Conservation (phyloP, 768 basidiomycete species). For the Rhodotorula toruloides region DNA sequence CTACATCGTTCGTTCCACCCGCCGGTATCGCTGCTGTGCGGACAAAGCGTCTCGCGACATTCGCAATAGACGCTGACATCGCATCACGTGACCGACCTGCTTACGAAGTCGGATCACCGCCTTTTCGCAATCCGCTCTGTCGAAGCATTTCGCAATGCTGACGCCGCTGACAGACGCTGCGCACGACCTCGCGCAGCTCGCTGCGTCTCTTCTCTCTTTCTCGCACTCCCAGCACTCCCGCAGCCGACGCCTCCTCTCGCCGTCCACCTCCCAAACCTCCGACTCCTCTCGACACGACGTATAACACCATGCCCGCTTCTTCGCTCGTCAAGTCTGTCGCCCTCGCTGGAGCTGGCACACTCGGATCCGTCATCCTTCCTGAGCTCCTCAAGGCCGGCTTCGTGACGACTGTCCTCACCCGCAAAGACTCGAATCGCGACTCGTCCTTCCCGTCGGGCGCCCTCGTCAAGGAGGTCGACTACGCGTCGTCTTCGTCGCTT, state of each 20-base stretch:
- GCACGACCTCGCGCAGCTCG: too few relatives aligned
- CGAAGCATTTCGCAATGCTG: background rate
- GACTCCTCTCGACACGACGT: slow-evolving; percentile 4
- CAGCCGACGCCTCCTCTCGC: background rate
- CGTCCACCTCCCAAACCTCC: slow-evolving; percentile 5
- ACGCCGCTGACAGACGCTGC: background rate
- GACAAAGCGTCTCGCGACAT: too few relatives aligned
- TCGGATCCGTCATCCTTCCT: slow-evolving; percentile 17
- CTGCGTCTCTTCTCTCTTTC: background rate
- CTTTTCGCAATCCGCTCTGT: too few relatives aligned
- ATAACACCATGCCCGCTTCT: too few relatives aligned
- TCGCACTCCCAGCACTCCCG: background rate
- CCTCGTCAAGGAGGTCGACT: slow-evolving; percentile 13
- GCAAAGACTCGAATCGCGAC: background rate
- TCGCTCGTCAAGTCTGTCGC: slow-evolving; percentile 8
- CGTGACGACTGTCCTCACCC: background rate
- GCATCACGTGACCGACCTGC: too few relatives aligned
- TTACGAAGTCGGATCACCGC: too few relatives aligned
- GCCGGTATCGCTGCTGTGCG: too few relatives aligned
- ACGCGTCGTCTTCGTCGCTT: background rate
- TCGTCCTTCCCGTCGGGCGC: background rate
- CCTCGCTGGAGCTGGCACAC: slow-evolving; percentile 27
- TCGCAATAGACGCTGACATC: too few relatives aligned
- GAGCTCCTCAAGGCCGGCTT: background rate
- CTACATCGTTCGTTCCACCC: too few relatives aligned